Percentiles rank a stretch among this genome's conserved stretches.
phyloP scores from a whole-genome alignment of 768 basidiomycete genomes.

The Punctularia strigosozonata region DNA sequence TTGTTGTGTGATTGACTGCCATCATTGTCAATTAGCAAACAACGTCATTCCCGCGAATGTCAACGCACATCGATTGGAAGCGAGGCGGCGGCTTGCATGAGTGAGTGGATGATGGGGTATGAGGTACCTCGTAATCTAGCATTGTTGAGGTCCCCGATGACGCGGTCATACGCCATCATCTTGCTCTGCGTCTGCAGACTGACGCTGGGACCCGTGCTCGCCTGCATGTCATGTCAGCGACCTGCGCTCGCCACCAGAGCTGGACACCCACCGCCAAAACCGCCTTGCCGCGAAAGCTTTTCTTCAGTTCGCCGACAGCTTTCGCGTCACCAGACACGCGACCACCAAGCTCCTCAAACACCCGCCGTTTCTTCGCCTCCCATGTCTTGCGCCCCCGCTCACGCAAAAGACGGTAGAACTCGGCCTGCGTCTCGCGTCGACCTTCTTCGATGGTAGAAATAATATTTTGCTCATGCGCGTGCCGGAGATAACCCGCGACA shows the following conservation, averaged over 20 bases:
- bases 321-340: slow-evolving; percentile 43
- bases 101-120: slow-evolving; percentile 63
- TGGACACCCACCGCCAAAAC: slow-evolving; percentile 33
- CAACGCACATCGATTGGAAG: too few relatives aligned
- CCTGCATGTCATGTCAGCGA: slow-evolving; percentile 14
- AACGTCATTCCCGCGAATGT: background rate
- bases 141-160: slow-evolving; percentile 66
- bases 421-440: slow-evolving; percentile 70
- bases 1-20: slow-evolving; percentile 40
- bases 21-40: background rate
- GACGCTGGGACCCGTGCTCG: slow-evolving; percentile 37
- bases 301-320: slow-evolving; percentile 48
- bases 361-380: slow-evolving; percentile 82
- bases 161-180: slow-evolving; percentile 93
- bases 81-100: slow-evolving; percentile 60
- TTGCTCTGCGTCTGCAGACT: slow-evolving; percentile 79
- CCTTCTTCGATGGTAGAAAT: slow-evolving; percentile 92
- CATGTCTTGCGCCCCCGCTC: slow-evolving; percentile 68
- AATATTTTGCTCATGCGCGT: slow-evolving; percentile 89
- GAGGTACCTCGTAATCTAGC: slow-evolving; percentile 61
- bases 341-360: slow-evolving; percentile 83
- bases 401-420: slow-evolving; percentile 75
- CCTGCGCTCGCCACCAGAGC: slow-evolving; percentile 1
- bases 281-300: slow-evolving; percentile 46
- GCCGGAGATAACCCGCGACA: slow-evolving; percentile 87